Base-by-base conservation (phyloP, 495 filamentous ascomycete species). In the Chaetomium tenue region DNA sequence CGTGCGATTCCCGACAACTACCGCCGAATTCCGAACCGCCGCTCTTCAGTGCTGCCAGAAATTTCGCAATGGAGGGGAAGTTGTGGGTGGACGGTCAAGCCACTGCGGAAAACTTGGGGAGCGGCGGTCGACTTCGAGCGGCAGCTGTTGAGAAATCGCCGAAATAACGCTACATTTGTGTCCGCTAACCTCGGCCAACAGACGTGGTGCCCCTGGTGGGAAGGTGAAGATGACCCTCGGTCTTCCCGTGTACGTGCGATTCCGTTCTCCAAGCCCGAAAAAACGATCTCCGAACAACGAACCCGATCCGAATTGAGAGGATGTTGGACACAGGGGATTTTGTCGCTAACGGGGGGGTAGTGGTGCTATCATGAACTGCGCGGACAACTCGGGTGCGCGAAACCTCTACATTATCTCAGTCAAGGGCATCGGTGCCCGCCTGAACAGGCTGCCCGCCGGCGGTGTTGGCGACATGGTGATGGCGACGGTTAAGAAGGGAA, bases 381-480 rank as follows among this genome's bases (percentile, higher is more conserved):
- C 87, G 81, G 94, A 98, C 85, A 96, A 98, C 88, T 95, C 91
- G 74, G 94, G 95, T 78, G 94, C 94, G 67, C 92, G 94, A 70
- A 98, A 98, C 83, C 87, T 99, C 68, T 99, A 98, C 90, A 97
- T 99, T 87, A 98, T 99, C 84, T 94, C 95, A 77, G 95, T 99
- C 81, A 96, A 94, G 86, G 94, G 94, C 84, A 92, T 94, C 76
- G 95, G 94, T 85, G 95, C 94, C 69, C 92, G 94, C 69, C 90
- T 99, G 67, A 99, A 99, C 86, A 87, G 94, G 78, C 89, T 99
- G 68, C 94, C 94, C 70, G 95, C 95, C 73, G 94, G 89, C 58
- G 94, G 94, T 86, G 95, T 98, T 73, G 93, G 93, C 71, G 94
- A 98, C 84, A 98, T 98, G 94, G 95, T 98, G 73, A 98, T 98